phyloP scores from a whole-genome alignment of 1,284 basidiomycete genomes.

The Ustilago trichophora region DNA sequence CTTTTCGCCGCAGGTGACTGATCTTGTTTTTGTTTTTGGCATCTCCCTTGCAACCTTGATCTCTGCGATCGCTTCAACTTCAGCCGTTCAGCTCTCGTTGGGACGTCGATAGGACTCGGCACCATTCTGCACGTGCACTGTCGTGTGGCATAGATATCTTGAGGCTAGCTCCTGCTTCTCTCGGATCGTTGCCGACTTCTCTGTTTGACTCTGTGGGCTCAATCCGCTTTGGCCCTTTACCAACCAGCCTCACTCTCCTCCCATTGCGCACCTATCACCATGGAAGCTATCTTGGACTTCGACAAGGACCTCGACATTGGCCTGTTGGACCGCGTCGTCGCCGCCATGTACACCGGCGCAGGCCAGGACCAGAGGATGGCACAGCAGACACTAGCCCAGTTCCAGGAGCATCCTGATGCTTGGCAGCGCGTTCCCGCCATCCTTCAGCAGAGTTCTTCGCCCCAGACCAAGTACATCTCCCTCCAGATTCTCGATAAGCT shows the following conservation, averaged over 20 bases:
- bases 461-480: constrained; percentile 79
- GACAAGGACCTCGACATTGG: constrained; percentile 63
- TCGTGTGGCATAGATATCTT: constrained; percentile 3
- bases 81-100: neutral
- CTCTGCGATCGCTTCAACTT: too few species aligned
- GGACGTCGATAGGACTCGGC: neutral
- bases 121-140: constrained; percentile 9
- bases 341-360: constrained; percentile 61
- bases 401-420: constrained; percentile 94
- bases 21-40: too few species aligned
- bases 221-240: too few species aligned
- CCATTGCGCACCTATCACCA: constrained; percentile 11
- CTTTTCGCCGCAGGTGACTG: too few species aligned
- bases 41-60: too few species aligned
- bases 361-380: constrained; percentile 62
- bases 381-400: constrained; percentile 71
- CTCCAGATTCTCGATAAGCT: constrained; percentile 72
- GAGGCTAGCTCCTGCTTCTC: neutral
- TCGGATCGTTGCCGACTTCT: constrained; percentile 1
- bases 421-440: constrained; percentile 98
- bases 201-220: constrained; percentile 4
- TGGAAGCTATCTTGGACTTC: constrained; percentile 64
- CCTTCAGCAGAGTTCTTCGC: constrained; percentile 82
- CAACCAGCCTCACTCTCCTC: too few species aligned
- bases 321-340: constrained; percentile 64